Conservation (phyloP, 1,284 basidiomycete species). For the Tilletia caries region DNA sequence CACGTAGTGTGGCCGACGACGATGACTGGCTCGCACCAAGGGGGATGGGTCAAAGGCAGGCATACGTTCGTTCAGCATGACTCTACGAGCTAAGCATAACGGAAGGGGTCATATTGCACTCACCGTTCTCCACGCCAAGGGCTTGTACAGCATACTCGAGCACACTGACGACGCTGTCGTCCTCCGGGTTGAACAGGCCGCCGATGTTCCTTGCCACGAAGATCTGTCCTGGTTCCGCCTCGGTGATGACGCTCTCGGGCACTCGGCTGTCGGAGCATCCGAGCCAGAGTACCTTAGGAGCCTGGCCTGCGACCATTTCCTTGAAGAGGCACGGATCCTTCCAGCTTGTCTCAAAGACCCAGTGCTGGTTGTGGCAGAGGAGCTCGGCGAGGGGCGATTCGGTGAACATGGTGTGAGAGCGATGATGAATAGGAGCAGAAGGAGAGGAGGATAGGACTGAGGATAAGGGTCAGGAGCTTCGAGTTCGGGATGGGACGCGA, state of each 20-base stretch:
- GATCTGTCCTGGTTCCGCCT: slow-evolving; percentile 49
- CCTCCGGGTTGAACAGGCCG: slow-evolving; percentile 66
- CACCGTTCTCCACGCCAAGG: slow-evolving; percentile 78
- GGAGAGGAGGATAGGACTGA: background rate
- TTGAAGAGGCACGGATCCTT: slow-evolving; percentile 62
- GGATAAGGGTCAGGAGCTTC: no score
- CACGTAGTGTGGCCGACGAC: slow-evolving; percentile 58
- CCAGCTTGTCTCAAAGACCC: slow-evolving; percentile 32
- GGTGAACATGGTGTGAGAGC: background rate
- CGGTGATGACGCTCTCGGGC: slow-evolving; percentile 58
- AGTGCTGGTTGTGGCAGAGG: slow-evolving; percentile 32
- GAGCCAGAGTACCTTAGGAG: slow-evolving; percentile 73
- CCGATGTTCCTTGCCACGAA: slow-evolving; percentile 55
- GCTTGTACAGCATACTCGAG: slow-evolving; percentile 75
- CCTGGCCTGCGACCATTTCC: slow-evolving; percentile 65
- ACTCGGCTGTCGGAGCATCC: slow-evolving; percentile 55
- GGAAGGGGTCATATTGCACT: no score
- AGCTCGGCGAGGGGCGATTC: background rate
- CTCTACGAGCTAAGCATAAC: no score
- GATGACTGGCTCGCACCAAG: no score
- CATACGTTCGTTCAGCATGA: no score
- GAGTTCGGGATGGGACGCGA: no score
- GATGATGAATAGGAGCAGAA: background rate
- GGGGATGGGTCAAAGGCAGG: no score
- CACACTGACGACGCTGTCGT: slow-evolving; percentile 73